phyloP scores from a whole-genome alignment of 108 stramenopile species.

The Pseudonitzschia delicatissima region DNA sequence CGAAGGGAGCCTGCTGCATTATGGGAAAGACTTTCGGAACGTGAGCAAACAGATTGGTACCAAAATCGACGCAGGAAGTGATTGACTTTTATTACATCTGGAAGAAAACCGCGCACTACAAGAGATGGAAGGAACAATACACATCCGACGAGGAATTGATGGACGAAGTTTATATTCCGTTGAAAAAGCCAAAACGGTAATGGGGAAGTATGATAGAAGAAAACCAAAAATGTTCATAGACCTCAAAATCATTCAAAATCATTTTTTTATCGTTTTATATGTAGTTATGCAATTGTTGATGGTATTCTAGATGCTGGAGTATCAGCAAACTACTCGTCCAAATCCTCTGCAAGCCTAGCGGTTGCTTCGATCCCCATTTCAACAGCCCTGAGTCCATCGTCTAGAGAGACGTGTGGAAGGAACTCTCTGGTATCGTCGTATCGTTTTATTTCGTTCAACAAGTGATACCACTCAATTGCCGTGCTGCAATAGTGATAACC shows the following conservation, averaged over 20 bases:
- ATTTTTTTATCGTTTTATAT: not conserved
- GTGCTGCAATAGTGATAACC: conserved; percentile 84
- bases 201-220: not conserved
- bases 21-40: conserved; percentile 83
- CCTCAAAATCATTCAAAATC: not conserved
- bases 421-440: conserved; percentile 42
- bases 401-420: conserved; percentile 58
- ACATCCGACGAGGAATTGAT: conserved; percentile 25
- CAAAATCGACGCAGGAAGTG: conserved; percentile 83
- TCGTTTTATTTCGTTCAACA: conserved; percentile 46
- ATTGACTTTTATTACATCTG: conserved; percentile 97
- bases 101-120: conserved; percentile 95
- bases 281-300: not conserved
- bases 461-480: conserved; percentile 72
- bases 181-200: conserved; percentile 11
- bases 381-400: conserved; percentile 78
- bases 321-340: no score
- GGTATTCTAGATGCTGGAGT: not conserved
- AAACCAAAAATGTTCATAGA: no score
- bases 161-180: conserved; percentile 1
- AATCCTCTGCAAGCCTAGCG: conserved; percentile 30
- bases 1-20: conserved; percentile 71
- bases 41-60: conserved; percentile 64
- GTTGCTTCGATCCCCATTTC: conserved; percentile 69
- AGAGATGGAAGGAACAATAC: conserved; percentile 74